A percentile compares a stretch with the other conserved stretches of the same genome.
Evolutionary conservation across 768 basidiomycete species (phyloP).

Genomic region (Mycena galericulata): DNA sequence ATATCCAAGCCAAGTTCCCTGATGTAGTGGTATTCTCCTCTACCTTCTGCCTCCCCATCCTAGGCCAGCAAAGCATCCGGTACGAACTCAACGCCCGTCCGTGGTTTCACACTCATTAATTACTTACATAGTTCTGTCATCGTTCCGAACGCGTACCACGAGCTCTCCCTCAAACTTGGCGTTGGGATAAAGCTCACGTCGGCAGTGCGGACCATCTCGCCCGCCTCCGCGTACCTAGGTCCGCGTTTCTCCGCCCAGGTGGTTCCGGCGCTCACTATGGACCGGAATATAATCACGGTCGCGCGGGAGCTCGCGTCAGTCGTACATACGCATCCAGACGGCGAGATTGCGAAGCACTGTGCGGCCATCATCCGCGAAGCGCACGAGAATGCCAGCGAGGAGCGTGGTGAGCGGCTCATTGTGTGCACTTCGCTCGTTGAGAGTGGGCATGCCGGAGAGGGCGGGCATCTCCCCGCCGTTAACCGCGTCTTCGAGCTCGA

Average conservation of each 20-base stretch:
- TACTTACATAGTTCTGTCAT: slow-evolving; percentile 58
- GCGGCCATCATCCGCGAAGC: slow-evolving; percentile 65
- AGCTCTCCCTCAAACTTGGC: slow-evolving; percentile 65
- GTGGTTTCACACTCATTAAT: slow-evolving; percentile 1
- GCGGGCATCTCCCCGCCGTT: slow-evolving; percentile 59
- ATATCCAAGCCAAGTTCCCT: slow-evolving; percentile 63
- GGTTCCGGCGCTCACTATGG: slow-evolving; percentile 61
- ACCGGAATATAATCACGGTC: slow-evolving; percentile 62
- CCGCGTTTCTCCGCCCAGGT: slow-evolving; percentile 67
- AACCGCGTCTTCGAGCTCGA: slow-evolving; percentile 64
- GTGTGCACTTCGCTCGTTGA: slow-evolving; percentile 70
- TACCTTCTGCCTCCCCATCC: slow-evolving; percentile 55
- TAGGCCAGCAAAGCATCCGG: slow-evolving; percentile 69
- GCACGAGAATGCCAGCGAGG: slow-evolving; percentile 60
- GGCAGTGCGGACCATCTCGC: slow-evolving; percentile 70
- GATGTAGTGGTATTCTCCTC: slow-evolving; percentile 57
- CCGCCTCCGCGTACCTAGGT: slow-evolving; percentile 66
- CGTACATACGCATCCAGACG: slow-evolving; percentile 59
- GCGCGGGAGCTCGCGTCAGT: slow-evolving; percentile 68
- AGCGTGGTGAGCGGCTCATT: slow-evolving; percentile 62
- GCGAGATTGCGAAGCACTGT: slow-evolving; percentile 67
- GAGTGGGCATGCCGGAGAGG: slow-evolving; percentile 60
- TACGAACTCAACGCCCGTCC: slow-evolving; percentile 34
- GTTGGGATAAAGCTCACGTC: slow-evolving; percentile 70
- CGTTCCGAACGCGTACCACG: slow-evolving; percentile 57